Evolutionary conservation across 352 stramenopile genomes (phyloP).

Genomic region (Pythium phragmitis): DNA sequence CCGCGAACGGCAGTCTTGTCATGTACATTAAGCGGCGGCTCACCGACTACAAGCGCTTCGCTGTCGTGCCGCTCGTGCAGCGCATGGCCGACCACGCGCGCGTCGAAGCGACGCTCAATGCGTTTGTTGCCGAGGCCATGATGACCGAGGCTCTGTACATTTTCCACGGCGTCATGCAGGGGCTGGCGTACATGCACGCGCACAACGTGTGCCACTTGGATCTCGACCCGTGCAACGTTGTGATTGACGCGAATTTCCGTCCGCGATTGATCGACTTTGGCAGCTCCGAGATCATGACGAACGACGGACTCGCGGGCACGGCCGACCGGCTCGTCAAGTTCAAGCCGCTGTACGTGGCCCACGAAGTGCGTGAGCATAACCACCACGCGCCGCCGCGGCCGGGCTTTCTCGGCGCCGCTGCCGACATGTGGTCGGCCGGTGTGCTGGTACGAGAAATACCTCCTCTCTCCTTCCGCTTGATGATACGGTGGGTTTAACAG

Average conservation of each 20-base stretch:
- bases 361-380: conserved; percentile 69
- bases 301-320: conserved; percentile 53
- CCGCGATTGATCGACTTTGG: conserved; percentile 81
- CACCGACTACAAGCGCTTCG: conserved; percentile 69
- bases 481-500: background rate
- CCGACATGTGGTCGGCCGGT: conserved; percentile 78
- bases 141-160: conserved; percentile 67
- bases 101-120: conserved; percentile 56
- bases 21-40: conserved; percentile 65
- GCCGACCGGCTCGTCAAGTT: conserved; percentile 71
- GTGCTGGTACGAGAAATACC: conserved; percentile 49
- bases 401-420: conserved; percentile 63
- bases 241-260: conserved; percentile 53
- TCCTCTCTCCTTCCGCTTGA: conserved; percentile 9
- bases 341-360: conserved; percentile 72
- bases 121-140: conserved; percentile 64
- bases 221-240: conserved; percentile 77
- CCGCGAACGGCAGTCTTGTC: conserved; percentile 62
- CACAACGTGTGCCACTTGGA: conserved; percentile 80
- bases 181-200: conserved; percentile 77
- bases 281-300: conserved; percentile 75
- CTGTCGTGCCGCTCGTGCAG: conserved; percentile 54
- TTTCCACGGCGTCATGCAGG: conserved; percentile 63
- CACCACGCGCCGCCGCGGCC: conserved; percentile 49
- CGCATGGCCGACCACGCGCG: conserved; percentile 42